Evolutionary conservation across 441 rosid species (phyloP), one percentile per base, ranked within the genome.

Genomic region (Croton laevigatus): DNA sequence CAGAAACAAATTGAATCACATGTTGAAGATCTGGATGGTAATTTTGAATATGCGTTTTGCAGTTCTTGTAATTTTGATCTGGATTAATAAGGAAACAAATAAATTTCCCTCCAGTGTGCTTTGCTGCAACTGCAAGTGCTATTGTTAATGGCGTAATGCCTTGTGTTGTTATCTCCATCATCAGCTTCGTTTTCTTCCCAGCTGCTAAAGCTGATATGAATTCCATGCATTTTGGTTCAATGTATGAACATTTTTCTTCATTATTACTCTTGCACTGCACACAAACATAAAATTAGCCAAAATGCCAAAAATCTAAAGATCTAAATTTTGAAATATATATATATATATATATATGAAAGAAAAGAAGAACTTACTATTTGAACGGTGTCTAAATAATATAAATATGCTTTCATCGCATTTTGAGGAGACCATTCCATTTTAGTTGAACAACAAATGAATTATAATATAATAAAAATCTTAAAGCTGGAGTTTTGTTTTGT

Each of bases 121-220:
- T 53, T 53, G 58, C 58, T 53, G 58, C 58, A 3, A 53, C 58
- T n/a, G 58, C 58, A 19, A 53, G 8, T 0, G 58, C 23, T 7
- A 53, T 19, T 19, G 58, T 53, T 17, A 53, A 53, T 53, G 58
- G 58, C 8, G 58, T 53, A 19, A 53, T 19, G 5, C 58, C 58
- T 53, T 53, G 12, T 53, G 58, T 53, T 20, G 58, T 53, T 20
- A 53, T 64, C 55, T 80, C 71, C 36, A 80, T 62, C 19, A 80
- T 76, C 5, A 69, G 10, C 49, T 65, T 80, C 19, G 80, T 71
- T 76, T 45, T 27, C 54, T 71, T 74, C 16, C 80, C 78, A 1
- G 80, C 83, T 42, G 81, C 83, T 64, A 77, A 57, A 6, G 81
- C 76, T 71, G 83, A 77, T 66, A 77, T 62, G 49, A 80, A 66